Base-by-base conservation (phyloP, 805 yeast species). In the Debaryomyces castellii region DNA sequence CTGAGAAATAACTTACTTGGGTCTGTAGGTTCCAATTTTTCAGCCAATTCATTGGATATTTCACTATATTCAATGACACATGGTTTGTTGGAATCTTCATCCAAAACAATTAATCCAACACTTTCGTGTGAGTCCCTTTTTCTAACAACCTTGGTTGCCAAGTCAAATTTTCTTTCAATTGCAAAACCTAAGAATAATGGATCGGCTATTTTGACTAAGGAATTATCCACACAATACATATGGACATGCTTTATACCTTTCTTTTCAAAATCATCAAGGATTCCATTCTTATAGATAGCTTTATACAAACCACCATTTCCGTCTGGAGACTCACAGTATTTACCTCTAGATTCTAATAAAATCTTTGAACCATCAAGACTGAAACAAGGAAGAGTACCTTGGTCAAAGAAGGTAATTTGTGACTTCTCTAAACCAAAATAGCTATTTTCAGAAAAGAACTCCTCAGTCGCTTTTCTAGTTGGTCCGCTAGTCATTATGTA, bases 261-360 rank as follows among this genome's bases (percentile, higher is more conserved):
- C 6, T 55, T 48, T 23, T 68, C 59, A 62, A 94, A 80, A 62
- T 92, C 96, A 5, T 78, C 77, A 25, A 94, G 58, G 16, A 91
- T 71, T 2, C 80, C 78, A 52, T 84, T 79, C 36, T 77, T 77
- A 54, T 71, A 67, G 33, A 94, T 74, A 1, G 97, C 98, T 59
- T 82, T 85, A 71, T 94, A 94, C 41, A 94, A 73, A 1, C 99
- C 99, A 47, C 99, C 99, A 63, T 94, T 94, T 1, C 99, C 99
- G 66, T 94, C 98, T 1, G 99, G 99, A 5, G 97, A 87, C 57
- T 87, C 86, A 22, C 90, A 84, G 32, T 89, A 75, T 21, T 74
- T 66, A 35, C 68, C 59, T 36, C 76, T 71, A 6, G 81, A 63
- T 50, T 81, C 82, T 60, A 89, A 60, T 46, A 91, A 75, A 53